These are phyloP conservation scores for Thymus mandschuricus DNA, from an alignment of 257 asterid species.

Conservation along the genomic window DNA sequence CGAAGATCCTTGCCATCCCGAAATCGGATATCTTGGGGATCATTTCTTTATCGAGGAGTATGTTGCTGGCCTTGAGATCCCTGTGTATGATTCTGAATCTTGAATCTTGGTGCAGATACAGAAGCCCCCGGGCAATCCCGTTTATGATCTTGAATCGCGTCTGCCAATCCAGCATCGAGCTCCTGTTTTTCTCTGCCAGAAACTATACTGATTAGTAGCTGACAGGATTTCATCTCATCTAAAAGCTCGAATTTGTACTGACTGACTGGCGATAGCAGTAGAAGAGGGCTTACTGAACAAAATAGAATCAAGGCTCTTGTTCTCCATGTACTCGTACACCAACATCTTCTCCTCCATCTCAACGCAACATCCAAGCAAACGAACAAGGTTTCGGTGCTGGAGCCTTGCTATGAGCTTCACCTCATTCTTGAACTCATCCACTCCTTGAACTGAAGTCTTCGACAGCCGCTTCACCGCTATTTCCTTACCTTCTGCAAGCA, in stretches of 20 bases:
- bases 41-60: constrained; percentile 69
- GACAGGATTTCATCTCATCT: too few relatives aligned
- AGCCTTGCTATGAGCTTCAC: constrained; percentile 68
- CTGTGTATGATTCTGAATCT: constrained; percentile 76
- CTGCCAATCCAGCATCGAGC: constrained; percentile 61
- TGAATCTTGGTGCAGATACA: constrained; percentile 83
- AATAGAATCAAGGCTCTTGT: constrained; percentile 68
- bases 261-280: background rate
- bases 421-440: constrained; percentile 75
- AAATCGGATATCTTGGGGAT: constrained; percentile 79
- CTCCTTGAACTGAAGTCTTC: constrained; percentile 67
- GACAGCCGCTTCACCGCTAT: constrained; percentile 79
- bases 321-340: constrained; percentile 76
- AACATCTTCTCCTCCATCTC: constrained; percentile 74
- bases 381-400: constrained; percentile 75
- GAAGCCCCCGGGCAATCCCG: constrained; percentile 72
- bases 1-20: constrained; percentile 87
- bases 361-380: constrained; percentile 71
- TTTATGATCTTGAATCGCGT: constrained; percentile 67
- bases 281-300: constrained; percentile 53
- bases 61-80: constrained; percentile 81
- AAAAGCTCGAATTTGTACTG: too few relatives aligned
- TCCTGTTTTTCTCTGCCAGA: constrained; percentile 49
- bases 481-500: constrained; percentile 56
- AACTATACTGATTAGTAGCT: background rate